Percentiles rank a stretch among this genome's conserved stretches.
phyloP scores from a whole-genome alignment of 345 rosid species.

The Populus tremula region DNA sequence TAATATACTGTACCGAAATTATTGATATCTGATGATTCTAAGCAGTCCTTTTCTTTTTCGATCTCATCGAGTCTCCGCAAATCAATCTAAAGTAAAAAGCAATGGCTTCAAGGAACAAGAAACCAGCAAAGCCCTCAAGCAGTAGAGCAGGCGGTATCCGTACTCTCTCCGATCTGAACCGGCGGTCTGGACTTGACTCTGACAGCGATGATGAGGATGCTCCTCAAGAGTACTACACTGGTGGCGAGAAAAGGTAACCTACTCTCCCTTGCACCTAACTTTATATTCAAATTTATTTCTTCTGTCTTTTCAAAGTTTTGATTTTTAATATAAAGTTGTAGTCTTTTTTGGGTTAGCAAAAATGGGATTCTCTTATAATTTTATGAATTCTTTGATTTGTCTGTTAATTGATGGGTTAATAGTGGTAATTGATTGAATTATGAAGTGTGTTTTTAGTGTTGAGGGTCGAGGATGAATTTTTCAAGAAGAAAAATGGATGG shows the following conservation, averaged over 20 bases:
- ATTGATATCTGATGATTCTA: neutral
- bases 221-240: constrained; percentile 89
- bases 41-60: neutral
- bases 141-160: constrained; percentile 67
- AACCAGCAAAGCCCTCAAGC: constrained; percentile 60
- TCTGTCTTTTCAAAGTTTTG: neutral
- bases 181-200: constrained; percentile 66
- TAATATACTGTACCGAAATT: neutral
- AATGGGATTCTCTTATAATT: neutral
- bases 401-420: neutral
- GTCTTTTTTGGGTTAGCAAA: neutral
- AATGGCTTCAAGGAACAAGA: constrained; percentile 79
- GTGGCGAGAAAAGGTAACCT: constrained; percentile 86
- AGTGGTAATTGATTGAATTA: neutral
- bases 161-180: constrained; percentile 84
- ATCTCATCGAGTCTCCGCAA: neutral
- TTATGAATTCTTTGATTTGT: neutral
- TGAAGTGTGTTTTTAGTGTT: neutral
- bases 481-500: neutral
- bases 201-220: constrained; percentile 68
- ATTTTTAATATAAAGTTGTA: neutral
- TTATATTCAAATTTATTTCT: no score
- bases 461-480: neutral
- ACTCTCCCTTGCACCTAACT: neutral
- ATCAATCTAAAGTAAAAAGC: neutral